Evolutionary conservation across 2,329 filamentous ascomycete genomes (phyloP).

Genomic region (Chaetothyriales sp.): DNA sequence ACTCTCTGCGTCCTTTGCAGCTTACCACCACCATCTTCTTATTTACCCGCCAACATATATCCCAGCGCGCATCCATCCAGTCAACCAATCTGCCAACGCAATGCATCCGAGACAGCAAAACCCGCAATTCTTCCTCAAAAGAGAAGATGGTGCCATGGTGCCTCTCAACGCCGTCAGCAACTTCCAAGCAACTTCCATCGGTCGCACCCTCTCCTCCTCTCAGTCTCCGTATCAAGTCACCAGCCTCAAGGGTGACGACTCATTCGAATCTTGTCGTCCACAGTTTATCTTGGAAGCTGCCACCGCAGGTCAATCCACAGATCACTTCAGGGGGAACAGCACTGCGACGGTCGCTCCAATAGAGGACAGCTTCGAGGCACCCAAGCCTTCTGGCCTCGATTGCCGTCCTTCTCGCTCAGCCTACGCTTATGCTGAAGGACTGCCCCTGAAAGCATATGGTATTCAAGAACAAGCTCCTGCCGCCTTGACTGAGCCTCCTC

Average conservation of each 20-base stretch:
- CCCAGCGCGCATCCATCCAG: background rate
- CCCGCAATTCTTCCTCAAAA: constrained; percentile 31
- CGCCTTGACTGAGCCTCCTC: background rate
- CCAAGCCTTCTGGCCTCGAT: background rate
- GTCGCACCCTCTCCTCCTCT: constrained; percentile 24
- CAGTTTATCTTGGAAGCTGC: constrained; percentile 22
- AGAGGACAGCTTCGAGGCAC: background rate
- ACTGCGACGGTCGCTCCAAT: background rate
- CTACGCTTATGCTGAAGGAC: background rate
- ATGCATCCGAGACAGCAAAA: constrained; percentile 5
- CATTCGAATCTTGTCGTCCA: constrained; percentile 21
- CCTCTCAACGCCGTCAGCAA: constrained; percentile 34
- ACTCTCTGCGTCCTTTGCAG: background rate
- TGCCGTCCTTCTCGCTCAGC: background rate
- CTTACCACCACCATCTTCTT: background rate
- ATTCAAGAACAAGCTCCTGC: background rate
- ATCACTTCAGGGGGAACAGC: background rate
- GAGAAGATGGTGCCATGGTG: constrained; percentile 28
- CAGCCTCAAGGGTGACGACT: constrained; percentile 31
- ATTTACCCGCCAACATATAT: background rate
- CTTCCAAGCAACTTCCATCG: constrained; percentile 27
- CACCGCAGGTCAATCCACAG: background rate
- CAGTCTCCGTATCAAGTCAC: constrained; percentile 26
- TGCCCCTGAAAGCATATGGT: background rate
- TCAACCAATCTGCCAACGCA: background rate